phyloP scores from a whole-genome alignment of 2,329 filamentous ascomycete genomes.

The Coniochaeta sp. region DNA sequence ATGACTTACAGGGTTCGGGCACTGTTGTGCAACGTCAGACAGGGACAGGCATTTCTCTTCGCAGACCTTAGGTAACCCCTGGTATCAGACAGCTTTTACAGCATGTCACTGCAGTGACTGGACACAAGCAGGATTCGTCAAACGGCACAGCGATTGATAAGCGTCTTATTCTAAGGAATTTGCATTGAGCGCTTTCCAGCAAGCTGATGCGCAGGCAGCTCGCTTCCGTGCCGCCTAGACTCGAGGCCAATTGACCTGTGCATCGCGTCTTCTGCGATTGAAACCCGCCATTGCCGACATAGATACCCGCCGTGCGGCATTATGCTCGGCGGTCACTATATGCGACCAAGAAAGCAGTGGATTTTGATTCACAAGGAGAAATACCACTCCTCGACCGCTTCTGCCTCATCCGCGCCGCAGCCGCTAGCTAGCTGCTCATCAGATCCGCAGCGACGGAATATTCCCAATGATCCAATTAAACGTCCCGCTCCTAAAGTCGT shows the following conservation, averaged over 20 bases:
- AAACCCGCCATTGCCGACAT: background rate
- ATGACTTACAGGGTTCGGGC: background rate
- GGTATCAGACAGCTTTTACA: too few species aligned
- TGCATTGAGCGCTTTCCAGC: background rate
- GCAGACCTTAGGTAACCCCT: background rate
- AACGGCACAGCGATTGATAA: background rate
- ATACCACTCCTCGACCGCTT: too few species aligned
- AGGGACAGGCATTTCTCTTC: background rate
- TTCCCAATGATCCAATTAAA: constrained; percentile 16
- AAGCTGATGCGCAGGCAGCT: background rate
- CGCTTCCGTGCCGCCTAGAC: background rate
- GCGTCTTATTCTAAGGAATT: background rate
- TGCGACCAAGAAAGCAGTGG: too few species aligned
- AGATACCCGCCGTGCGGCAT: background rate
- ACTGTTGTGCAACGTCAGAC: background rate
- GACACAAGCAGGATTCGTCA: background rate
- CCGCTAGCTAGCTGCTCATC: background rate
- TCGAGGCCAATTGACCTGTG: background rate
- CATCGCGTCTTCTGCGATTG: background rate
- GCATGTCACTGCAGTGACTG: too few species aligned
- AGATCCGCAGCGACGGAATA: background rate
- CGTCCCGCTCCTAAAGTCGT: constrained; percentile 19
- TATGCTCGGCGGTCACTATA: too few species aligned
- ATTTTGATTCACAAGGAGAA: too few species aligned
- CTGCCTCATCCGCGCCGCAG: too few species aligned